Conservation (phyloP, 2,329 filamentous ascomycete species). For the Coniosporium tulheliwenetii region DNA sequence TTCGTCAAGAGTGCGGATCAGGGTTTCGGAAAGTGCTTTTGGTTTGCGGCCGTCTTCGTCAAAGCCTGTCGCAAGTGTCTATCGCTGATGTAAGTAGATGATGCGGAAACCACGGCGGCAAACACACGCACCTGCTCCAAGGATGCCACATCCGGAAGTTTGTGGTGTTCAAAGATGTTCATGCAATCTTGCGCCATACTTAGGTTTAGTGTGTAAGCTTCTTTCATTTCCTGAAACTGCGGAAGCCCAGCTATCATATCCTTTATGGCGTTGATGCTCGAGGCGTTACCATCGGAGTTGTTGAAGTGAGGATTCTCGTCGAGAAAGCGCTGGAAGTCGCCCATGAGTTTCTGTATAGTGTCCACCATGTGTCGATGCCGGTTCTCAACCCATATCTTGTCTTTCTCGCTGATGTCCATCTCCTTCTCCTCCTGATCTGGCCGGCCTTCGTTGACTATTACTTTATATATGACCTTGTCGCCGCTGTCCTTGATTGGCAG, state of each 20-base stretch:
- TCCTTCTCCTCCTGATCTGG: conserved; percentile 65
- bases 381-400: conserved; percentile 91
- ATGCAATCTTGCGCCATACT: conserved; percentile 97
- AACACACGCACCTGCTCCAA: conserved; percentile 52
- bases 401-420: conserved; percentile 78
- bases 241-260: conserved; percentile 93
- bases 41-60: conserved; percentile 88
- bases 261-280: conserved; percentile 78
- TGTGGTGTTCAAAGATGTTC: conserved; percentile 75
- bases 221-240: conserved; percentile 91
- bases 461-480: conserved; percentile 77
- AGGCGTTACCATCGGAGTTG: conserved; percentile 50
- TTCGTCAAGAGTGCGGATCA: conserved; percentile 80
- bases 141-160: conserved; percentile 72
- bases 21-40: conserved; percentile 72
- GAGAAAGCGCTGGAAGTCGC: conserved; percentile 85
- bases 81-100: conserved; percentile 1
- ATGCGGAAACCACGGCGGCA: conserved; percentile 1
- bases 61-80: conserved; percentile 73
- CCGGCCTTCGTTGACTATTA: conserved; percentile 59
- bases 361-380: conserved; percentile 96
- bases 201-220: conserved; percentile 83
- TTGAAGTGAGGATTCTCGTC: conserved; percentile 86
- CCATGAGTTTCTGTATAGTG: conserved; percentile 82
- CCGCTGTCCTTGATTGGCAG: conserved; percentile 66